Evolutionary conservation across 768 basidiomycete genomes (phyloP), one percentile per base, ranked within the genome.

Genomic region (Lactarius hatsudake): DNA sequence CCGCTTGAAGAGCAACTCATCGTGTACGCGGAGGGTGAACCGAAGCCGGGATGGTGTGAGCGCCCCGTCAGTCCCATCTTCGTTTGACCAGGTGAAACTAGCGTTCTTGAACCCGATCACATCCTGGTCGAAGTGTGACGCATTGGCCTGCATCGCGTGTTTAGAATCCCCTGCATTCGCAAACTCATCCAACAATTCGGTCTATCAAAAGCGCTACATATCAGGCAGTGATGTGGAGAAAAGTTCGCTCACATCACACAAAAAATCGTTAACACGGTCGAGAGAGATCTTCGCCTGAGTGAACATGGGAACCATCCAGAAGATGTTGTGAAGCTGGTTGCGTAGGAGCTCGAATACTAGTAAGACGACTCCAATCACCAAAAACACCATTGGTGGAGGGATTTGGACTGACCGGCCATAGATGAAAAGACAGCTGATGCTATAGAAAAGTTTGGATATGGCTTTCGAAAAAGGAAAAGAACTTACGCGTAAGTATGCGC

Each of bases 81-180:
- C 79, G 32, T 74, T 74, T 0, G 81, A 79, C 87, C 87, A 89
- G 0, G 80, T 74, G 69, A 88, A 89, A 3, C 73, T 76, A 1
- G 86, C 83, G 68, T 87, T 77, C 18, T 79, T 75, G 70, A 87
- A 84, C 6, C 86, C 85, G 55, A 87, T 81, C 20, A 64, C 68
- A 18, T 61, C 61, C 18, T 59, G 67, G 53, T 63, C 68, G 40
- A 65, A 60, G n/a, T 69, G 64, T 7, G 70, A 63, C 30, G 64
- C 70, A 23, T 69, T 61, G 10, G 68, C 62, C 23, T 66, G 34
- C 65, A 66, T 69, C 30, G 60, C 23, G 38, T 60, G 64, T 55
- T 56, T 65, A 32, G 57, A 62, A 26, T 61, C 23, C 51, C 65
- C 36, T 63, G 59, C 40, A 17, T 65, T 68, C 2, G 72, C 59